Evolutionary conservation across 495 filamentous ascomycete genomes (phyloP).

Genomic region (Tricharina praecox): DNA sequence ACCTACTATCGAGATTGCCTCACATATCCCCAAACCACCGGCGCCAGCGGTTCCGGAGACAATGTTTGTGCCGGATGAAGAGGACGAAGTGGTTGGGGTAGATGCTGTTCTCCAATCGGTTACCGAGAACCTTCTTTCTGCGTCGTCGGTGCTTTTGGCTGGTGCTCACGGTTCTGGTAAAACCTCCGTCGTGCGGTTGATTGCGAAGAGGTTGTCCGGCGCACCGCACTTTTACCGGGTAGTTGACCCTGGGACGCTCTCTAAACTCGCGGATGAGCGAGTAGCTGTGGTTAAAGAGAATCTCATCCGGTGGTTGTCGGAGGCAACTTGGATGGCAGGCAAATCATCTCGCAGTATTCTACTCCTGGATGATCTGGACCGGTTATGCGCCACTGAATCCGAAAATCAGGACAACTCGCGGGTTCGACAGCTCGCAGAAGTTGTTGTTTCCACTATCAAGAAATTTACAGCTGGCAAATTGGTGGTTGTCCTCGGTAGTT

Average conservation of each 20-base stretch:
- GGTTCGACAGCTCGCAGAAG: slow-evolving; percentile 80
- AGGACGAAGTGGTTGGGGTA: slow-evolving; percentile 52
- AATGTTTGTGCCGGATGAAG: slow-evolving; percentile 12
- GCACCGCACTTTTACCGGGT: slow-evolving; percentile 23
- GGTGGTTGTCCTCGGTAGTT: slow-evolving; percentile 71
- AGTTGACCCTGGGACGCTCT: slow-evolving; percentile 20
- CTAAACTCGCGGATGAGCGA: slow-evolving; percentile 58
- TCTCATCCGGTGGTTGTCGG: slow-evolving; percentile 63
- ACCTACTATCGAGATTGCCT: slow-evolving; percentile 41
- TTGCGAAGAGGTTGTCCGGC: slow-evolving; percentile 21
- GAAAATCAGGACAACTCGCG: slow-evolving; percentile 84
- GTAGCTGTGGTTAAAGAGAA: slow-evolving; percentile 82
- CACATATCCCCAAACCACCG: slow-evolving; percentile 36
- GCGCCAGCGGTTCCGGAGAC: slow-evolving; percentile 35
- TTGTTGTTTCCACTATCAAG: slow-evolving; percentile 62
- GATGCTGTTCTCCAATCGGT: slow-evolving; percentile 57
- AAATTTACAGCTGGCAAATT: slow-evolving; percentile 55
- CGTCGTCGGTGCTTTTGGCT: slow-evolving; percentile 74
- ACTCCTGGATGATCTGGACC: slow-evolving; percentile 82
- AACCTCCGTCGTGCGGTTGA: slow-evolving; percentile 48
- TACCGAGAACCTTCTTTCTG: slow-evolving; percentile 53
- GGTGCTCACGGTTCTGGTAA: slow-evolving; percentile 84
- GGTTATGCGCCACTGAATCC: slow-evolving; percentile 77
- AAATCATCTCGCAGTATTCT: slow-evolving; percentile 67
- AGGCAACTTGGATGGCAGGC: slow-evolving; percentile 73